Conservation (phyloP, 345 rosid species). For the Corymbia maculata region DNA sequence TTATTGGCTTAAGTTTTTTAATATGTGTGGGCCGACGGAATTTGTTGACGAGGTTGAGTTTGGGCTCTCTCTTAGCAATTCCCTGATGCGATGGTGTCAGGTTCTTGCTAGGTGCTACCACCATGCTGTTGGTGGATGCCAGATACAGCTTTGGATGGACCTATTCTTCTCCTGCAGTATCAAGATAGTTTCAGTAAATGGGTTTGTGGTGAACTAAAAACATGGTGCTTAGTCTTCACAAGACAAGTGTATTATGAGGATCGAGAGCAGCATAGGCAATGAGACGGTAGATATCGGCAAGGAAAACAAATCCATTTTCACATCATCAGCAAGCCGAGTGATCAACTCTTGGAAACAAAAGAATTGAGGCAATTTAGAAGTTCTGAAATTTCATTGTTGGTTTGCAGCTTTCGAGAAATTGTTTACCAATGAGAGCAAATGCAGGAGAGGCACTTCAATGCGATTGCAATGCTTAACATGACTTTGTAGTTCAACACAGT, state of each 20-base stretch:
- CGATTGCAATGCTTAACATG: neutral
- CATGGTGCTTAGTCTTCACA: neutral
- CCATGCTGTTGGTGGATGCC: neutral
- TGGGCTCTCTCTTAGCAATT: neutral
- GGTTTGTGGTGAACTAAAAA: neutral
- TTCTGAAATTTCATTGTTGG: neutral
- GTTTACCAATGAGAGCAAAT: neutral
- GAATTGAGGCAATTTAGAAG: neutral
- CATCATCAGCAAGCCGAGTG: neutral
- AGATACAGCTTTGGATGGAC: neutral
- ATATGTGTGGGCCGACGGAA: neutral
- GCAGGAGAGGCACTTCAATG: neutral
- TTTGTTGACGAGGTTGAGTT: neutral
- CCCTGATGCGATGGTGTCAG: neutral
- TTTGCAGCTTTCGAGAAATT: neutral
- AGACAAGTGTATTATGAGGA: neutral
- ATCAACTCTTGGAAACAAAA: neutral
- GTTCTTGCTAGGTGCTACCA: neutral
- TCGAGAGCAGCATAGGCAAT: neutral
- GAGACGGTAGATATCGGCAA: neutral
- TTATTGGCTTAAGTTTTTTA: neutral
- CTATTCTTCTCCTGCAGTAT: neutral
- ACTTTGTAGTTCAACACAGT: neutral
- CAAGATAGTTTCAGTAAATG: neutral
- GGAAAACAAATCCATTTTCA: neutral